These are phyloP conservation scores for Arthrobotrys conoides DNA, from an alignment of 2,329 filamentous ascomycete species.

Conservation along the genomic window DNA sequence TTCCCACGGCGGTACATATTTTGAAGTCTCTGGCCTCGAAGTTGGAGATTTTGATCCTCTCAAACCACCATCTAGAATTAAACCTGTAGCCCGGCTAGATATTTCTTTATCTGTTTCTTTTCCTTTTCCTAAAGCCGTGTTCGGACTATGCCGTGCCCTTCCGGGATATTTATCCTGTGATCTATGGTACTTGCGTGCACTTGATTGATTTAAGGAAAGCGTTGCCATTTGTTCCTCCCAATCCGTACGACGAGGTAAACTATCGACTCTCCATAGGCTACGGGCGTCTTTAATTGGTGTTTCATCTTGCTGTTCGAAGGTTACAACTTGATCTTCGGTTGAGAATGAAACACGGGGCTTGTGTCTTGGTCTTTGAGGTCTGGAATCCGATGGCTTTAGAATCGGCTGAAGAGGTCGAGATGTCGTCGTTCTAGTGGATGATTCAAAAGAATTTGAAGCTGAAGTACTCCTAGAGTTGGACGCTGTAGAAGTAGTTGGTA, in stretches of 20 bases:
- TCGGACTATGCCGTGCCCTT: too few species aligned
- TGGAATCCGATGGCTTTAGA: not conserved
- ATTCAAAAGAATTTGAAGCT: too few species aligned
- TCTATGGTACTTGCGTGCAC: not conserved
- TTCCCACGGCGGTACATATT: slow-evolving; percentile 2
- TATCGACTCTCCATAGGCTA: slow-evolving; percentile 21
- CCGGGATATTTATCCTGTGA: not conserved
- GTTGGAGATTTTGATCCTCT: not conserved
- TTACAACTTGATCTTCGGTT: slow-evolving; percentile 28
- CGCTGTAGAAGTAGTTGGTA: not conserved
- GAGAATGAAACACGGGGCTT: slow-evolving; percentile 40
- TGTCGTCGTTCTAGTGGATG: not conserved
- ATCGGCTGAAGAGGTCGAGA: slow-evolving; percentile 15
- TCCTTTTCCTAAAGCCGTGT: not conserved
- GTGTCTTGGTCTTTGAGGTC: not conserved
- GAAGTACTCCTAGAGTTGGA: not conserved
- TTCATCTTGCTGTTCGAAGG: slow-evolving; percentile 24
- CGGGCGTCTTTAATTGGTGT: slow-evolving; percentile 28
- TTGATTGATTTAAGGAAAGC: not conserved
- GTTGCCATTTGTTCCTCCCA: not conserved
- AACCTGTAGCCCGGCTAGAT: not conserved
- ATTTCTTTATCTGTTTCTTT: not conserved
- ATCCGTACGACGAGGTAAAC: slow-evolving; percentile 2
- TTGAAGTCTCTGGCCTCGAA: not conserved
- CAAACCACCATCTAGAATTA: not conserved